Conservation (phyloP, 2,329 filamentous ascomycete genomes). For the Colletotrichum eleusines region DNA sequence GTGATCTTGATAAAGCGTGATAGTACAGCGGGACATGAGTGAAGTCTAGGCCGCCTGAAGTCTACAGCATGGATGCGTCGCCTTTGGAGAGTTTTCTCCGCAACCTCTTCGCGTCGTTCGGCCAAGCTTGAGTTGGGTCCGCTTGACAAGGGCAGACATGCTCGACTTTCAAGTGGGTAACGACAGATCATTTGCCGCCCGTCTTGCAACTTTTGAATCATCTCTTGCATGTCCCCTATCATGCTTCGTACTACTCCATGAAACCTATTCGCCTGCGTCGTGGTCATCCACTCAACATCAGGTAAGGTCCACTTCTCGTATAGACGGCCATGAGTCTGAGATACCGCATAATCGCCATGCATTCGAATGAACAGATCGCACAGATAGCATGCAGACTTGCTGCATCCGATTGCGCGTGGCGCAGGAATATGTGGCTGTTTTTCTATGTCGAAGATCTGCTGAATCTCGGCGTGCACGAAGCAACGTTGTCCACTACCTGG, state of each 20-base stretch:
- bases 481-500: not conserved
- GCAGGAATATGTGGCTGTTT: constrained; percentile 1
- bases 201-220: not conserved
- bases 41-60: not conserved
- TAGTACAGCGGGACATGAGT: not conserved
- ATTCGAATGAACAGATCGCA: constrained; percentile 19
- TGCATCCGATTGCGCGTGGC: constrained; percentile 18
- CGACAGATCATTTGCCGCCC: not conserved
- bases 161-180: constrained; percentile 16
- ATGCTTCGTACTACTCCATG: not conserved
- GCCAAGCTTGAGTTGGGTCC: constrained; percentile 7
- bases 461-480: constrained; percentile 17
- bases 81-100: not conserved
- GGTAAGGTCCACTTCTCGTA: constrained; percentile 18
- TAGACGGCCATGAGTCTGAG: constrained; percentile 8
- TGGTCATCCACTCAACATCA: constrained; percentile 7
- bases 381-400: constrained; percentile 26
- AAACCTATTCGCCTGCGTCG: constrained; percentile 1
- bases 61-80: not conserved
- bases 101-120: constrained; percentile 1
- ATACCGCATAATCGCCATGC: constrained; percentile 6
- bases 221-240: constrained; percentile 4
- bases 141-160: constrained; percentile 18
- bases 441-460: constrained; percentile 16
- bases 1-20: constrained; percentile 10